Conservation (phyloP, 78 protist genomes). For the Thecamonas trahens region DNA sequence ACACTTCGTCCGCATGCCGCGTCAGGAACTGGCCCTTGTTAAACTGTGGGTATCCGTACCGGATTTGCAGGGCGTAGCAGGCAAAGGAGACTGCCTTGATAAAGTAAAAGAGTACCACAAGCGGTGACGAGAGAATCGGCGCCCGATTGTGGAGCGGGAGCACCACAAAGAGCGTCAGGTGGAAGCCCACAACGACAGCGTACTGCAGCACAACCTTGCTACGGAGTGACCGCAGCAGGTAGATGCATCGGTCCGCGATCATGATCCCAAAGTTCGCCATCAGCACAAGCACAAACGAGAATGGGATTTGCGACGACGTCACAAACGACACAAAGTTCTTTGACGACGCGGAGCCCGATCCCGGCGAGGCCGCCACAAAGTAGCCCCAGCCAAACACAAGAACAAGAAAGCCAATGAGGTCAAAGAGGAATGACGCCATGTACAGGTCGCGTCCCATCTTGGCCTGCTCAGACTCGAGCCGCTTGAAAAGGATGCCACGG, state of each 20-base stretch:
- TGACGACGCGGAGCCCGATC: too few species aligned
- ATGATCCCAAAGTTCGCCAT: constrained; percentile 33
- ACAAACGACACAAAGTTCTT: too few species aligned
- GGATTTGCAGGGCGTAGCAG: constrained; percentile 31
- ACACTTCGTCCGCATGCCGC: neutral
- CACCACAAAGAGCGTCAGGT: too few species aligned
- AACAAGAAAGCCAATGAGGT: neutral
- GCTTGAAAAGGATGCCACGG: too few species aligned
- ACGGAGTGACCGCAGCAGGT: too few species aligned
- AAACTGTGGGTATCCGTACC: constrained; percentile 35
- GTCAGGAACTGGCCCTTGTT: constrained; percentile 18
- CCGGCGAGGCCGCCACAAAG: neutral
- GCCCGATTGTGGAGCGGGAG: too few species aligned
- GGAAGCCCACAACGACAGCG: too few species aligned
- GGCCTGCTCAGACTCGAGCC: too few species aligned
- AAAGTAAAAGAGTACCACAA: constrained; percentile 33
- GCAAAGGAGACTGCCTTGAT: constrained; percentile 28
- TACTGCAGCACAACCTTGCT: too few species aligned
- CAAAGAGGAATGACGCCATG: neutral
- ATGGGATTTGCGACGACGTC: too few species aligned
- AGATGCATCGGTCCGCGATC: constrained; percentile 45
- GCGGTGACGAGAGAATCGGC: too few species aligned
- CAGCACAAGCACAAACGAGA: neutral
- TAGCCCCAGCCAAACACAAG: neutral
- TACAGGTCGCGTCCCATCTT: constrained; percentile 1